Evolutionary conservation across 495 filamentous ascomycete genomes (phyloP), one percentile per base, ranked within the genome.

Genomic region (Acidiella bohemica): DNA sequence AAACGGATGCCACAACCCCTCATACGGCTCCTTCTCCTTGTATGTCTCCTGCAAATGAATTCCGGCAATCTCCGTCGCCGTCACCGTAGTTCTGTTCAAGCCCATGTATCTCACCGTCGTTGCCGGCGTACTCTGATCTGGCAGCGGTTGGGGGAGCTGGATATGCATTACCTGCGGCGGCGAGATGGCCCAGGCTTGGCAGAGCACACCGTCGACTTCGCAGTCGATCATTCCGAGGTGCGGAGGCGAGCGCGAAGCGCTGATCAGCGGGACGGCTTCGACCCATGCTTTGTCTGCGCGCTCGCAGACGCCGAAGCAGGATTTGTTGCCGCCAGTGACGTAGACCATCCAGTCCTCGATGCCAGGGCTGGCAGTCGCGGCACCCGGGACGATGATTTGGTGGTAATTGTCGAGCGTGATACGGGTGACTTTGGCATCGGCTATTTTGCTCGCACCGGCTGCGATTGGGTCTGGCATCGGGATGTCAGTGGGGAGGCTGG

Each of bases 301-400:
- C 9, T 44, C 66, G 56, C 74, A 80, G 43, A 66, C 58, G 40
- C 67, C 84, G 53, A 74, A 84, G 66, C 86, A 95, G 21, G 84
- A 87, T 65, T 80, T 84, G 63, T 93, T 92, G 29, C 81, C 76
- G 36, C 86, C 86, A 1, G 80, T 83, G 36, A 92, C 60, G 54
- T 80, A 72, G 43, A 93, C 64, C 64, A 80, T 73, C 82, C 80
- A 93, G 58, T 87, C 79, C 59, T 81, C 75, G 2, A 80, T 70
- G 17, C 57, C 59, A 4, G 53, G 62, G 19, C 63, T 67, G 34
- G 66, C 64, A 5, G 53, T 63, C 11, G 74, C 58, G 38, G 70
- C 62, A 7, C 77, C 69, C 7, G 80, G 76, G 17, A 62, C 68
- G 45, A 85, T 72, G 39, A 83, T 59, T 11, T 68, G 53, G 50